These are phyloP conservation scores for Neostapfia colusana DNA, from an alignment of 176 grass and related monocot genomes.

Conservation along the genomic window DNA sequence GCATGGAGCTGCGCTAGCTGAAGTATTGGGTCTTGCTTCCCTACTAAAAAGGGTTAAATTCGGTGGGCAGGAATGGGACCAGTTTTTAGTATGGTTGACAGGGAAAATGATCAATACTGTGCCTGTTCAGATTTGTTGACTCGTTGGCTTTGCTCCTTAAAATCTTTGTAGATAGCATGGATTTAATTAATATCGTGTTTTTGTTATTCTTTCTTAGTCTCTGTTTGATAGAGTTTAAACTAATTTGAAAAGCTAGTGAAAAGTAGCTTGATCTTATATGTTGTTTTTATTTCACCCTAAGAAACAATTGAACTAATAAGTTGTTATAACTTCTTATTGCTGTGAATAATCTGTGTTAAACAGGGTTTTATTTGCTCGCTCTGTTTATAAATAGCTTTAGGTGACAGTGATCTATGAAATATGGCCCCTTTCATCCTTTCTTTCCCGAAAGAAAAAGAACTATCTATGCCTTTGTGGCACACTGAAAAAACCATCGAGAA, in stretches of 20 bases:
- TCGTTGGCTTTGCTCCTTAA: neutral
- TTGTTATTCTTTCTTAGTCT: neutral
- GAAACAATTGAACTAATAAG: too few relatives aligned
- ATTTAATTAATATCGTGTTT: neutral
- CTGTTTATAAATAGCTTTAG: neutral
- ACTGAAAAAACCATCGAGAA: neutral
- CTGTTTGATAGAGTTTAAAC: too few relatives aligned
- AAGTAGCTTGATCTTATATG: too few relatives aligned
- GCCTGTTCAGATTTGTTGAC: constrained; percentile 31
- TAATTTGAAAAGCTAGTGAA: too few relatives aligned
- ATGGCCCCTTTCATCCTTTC: neutral
- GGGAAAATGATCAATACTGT: constrained; percentile 32
- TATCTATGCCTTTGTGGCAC: neutral
- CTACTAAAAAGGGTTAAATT: constrained; percentile 45
- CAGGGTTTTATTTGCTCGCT: too few relatives aligned
- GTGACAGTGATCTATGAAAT: neutral
- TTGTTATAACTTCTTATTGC: too few relatives aligned
- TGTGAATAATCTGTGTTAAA: too few relatives aligned
- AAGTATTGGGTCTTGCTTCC: constrained; percentile 24
- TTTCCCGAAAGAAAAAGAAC: constrained; percentile 1
- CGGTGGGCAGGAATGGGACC: constrained; percentile 35
- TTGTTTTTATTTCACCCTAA: too few relatives aligned
- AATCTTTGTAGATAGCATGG: neutral
- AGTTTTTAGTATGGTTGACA: constrained; percentile 45
- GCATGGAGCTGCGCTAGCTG: constrained; percentile 4